Conservation (phyloP, 768 basidiomycete species). For the Trametes meyenii region DNA sequence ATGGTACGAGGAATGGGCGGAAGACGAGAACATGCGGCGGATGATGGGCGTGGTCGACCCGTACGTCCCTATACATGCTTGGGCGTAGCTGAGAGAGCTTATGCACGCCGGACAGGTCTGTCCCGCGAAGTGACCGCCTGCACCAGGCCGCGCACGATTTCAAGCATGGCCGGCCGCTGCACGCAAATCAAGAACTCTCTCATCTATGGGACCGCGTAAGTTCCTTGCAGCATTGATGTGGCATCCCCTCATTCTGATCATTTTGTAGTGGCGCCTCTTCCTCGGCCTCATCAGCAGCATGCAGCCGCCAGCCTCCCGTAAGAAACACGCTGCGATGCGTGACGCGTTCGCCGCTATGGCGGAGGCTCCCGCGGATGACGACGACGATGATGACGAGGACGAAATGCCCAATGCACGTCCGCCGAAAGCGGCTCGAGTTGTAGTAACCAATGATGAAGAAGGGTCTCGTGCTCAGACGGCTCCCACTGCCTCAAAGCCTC, state of each 20-base stretch:
- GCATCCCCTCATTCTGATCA: neutral
- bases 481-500: neutral
- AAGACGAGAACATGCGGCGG: constrained; percentile 53
- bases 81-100: neutral
- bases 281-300: constrained; percentile 48
- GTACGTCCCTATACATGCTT: constrained; percentile 41
- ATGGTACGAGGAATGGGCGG: constrained; percentile 79
- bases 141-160: constrained; percentile 64
- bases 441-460: constrained; percentile 20
- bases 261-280: constrained; percentile 60
- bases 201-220: constrained; percentile 69
- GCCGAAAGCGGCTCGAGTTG: constrained; percentile 11
- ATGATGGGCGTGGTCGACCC: constrained; percentile 47
- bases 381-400: constrained; percentile 27
- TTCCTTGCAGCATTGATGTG: no score
- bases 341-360: constrained; percentile 22
- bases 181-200: constrained; percentile 35
- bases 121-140: constrained; percentile 55
- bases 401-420: constrained; percentile 21
- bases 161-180: constrained; percentile 43
- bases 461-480: neutral
- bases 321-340: constrained; percentile 24
- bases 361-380: constrained; percentile 41
- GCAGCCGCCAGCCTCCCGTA: constrained; percentile 20
- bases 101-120: constrained; percentile 37